Evolutionary conservation across 305 asterid genomes (phyloP).

Genomic region (Solanum hybrid): DNA sequence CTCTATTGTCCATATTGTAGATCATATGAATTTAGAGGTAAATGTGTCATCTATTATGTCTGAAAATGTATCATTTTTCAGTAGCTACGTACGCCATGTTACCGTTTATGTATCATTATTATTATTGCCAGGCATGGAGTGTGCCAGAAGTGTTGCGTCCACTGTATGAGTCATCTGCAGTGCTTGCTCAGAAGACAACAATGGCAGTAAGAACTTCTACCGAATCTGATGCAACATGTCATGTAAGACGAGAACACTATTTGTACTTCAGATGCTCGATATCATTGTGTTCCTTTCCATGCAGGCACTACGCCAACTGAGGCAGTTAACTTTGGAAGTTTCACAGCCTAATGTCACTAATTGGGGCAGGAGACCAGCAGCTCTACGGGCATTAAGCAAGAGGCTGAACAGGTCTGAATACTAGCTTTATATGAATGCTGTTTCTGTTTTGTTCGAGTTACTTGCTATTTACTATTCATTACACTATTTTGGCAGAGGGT

Average conservation of each 20-base stretch:
- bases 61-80: not conserved
- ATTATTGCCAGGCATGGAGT: constrained; percentile 48
- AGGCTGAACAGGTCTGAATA: constrained; percentile 58
- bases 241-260: not conserved
- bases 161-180: constrained; percentile 72
- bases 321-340: constrained; percentile 70
- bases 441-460: not conserved
- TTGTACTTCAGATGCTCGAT: not conserved
- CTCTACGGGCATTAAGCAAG: constrained; percentile 75
- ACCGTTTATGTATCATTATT: not conserved
- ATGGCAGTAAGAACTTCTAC: constrained; percentile 49
- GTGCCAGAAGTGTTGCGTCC: constrained; percentile 90
- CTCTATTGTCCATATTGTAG: constrained; percentile 77
- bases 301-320: constrained; percentile 85
- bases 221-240: not conserved
- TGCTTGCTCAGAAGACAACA: constrained; percentile 68
- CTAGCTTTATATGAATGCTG: not conserved
- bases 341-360: constrained; percentile 57
- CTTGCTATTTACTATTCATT: not conserved
- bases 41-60: not conserved
- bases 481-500: constrained; percentile 45
- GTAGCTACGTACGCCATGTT: not conserved
- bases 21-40: constrained; percentile 84
- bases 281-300: not conserved
- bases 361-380: constrained; percentile 90